Conservation (phyloP, 164 flowering plant species). For the Dillenia turbinata region DNA sequence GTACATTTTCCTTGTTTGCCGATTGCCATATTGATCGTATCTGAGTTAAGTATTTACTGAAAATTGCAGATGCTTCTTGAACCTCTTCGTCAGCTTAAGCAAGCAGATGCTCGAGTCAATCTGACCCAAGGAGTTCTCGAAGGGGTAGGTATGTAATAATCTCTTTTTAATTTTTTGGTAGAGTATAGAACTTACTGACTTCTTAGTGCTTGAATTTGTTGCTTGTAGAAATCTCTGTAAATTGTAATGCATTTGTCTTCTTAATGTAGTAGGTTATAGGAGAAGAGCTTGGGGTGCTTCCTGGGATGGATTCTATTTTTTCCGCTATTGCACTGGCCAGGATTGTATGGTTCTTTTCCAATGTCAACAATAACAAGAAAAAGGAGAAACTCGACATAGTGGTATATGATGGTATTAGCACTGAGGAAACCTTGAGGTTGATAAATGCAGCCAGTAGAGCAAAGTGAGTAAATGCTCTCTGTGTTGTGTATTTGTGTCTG, state of each 20-base stretch:
- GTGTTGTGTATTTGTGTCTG: constrained; percentile 1
- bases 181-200: neutral
- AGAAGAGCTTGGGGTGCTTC: constrained; percentile 96
- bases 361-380: neutral
- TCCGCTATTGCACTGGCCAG: constrained; percentile 50
- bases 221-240: constrained; percentile 6
- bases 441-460: constrained; percentile 67
- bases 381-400: constrained; percentile 53
- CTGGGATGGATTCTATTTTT: constrained; percentile 90
- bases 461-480: constrained; percentile 37
- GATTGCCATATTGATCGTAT: constrained; percentile 6
- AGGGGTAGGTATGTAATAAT: constrained; percentile 81
- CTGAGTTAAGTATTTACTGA: neutral
- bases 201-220: constrained; percentile 1
- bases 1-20: constrained; percentile 5
- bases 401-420: constrained; percentile 76
- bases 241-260: constrained; percentile 10
- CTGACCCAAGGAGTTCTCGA: constrained; percentile 86
- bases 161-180: constrained; percentile 1
- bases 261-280: constrained; percentile 67
- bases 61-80: constrained; percentile 83
- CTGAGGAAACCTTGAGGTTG: constrained; percentile 75
- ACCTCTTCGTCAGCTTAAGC: constrained; percentile 70
- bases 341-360: constrained; percentile 37
- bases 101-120: constrained; percentile 81